Percentiles rank a stretch among this genome's conserved stretches.
These are phyloP conservation scores for Colletotrichum theobromicola DNA, from an alignment of 2,329 filamentous ascomycete species.

Conservation along the genomic window DNA sequence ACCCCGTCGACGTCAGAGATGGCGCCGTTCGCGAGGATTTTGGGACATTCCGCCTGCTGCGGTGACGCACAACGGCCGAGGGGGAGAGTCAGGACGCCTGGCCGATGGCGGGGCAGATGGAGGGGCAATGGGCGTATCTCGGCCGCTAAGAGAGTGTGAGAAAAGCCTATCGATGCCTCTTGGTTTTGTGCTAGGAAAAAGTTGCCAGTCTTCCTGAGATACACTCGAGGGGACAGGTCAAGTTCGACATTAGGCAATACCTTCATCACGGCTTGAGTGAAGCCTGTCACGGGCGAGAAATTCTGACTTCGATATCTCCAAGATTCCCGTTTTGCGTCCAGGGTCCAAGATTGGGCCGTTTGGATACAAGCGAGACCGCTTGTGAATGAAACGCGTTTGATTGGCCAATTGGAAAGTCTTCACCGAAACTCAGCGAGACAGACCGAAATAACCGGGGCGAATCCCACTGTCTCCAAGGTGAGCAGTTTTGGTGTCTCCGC, in stretches of 20 bases:
- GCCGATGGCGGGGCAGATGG: constrained; percentile 16
- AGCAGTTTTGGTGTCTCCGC: neutral
- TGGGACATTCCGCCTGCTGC: neutral
- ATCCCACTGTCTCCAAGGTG: neutral
- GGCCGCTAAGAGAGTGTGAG: neutral
- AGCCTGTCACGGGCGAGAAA: neutral
- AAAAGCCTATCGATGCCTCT: neutral
- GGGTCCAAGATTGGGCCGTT: neutral
- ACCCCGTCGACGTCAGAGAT: neutral
- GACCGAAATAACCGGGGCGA: neutral
- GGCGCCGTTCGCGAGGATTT: neutral
- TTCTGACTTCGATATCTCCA: neutral
- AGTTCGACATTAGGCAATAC: neutral
- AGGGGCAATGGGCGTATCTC: neutral
- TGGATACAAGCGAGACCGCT: neutral
- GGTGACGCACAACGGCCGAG: neutral
- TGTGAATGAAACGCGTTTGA: neutral
- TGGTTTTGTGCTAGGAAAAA: neutral
- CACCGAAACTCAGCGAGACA: neutral
- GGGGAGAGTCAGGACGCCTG: neutral
- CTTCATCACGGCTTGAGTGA: neutral
- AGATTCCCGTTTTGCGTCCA: neutral
- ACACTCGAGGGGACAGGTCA: accelerated
- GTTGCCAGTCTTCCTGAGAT: neutral
- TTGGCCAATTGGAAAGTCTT: neutral